A percentile compares a stretch with the other conserved stretches of the same genome.
phyloP scores from a whole-genome alignment of 2,329 filamentous ascomycete species.

The Leptographium wingfieldii region DNA sequence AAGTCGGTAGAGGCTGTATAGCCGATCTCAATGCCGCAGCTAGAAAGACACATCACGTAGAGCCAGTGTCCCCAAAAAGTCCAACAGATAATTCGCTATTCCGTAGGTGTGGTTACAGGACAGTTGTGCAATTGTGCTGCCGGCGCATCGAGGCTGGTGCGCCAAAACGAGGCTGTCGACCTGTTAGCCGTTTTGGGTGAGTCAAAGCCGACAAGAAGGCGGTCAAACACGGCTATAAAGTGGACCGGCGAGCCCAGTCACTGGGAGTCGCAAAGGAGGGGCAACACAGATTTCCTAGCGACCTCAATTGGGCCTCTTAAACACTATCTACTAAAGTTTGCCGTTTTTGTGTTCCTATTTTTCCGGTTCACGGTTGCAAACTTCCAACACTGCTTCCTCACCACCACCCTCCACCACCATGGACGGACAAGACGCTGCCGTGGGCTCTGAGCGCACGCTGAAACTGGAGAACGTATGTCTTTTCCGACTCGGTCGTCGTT shows the following conservation, averaged over 20 bases:
- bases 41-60: no score
- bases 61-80: no score
- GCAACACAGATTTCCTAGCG: slow-evolving; percentile 3
- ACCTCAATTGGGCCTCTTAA: neutral
- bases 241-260: neutral
- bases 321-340: slow-evolving; percentile 1
- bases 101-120: no score
- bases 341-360: neutral
- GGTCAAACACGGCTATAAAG: slow-evolving; percentile 9
- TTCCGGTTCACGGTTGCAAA: neutral
- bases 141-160: neutral
- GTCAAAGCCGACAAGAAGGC: slow-evolving; percentile 2
- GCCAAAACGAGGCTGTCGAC: neutral
- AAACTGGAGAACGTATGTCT: slow-evolving; percentile 24
- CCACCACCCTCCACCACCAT: slow-evolving; percentile 2
- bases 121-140: neutral
- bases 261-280: slow-evolving; percentile 9
- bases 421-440: slow-evolving; percentile 7
- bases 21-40: no score
- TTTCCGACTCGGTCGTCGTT: neutral
- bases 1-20: no score
- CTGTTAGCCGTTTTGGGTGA: neutral
- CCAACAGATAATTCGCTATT: no score
- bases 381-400: neutral
- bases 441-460: slow-evolving; percentile 11